Evolutionary conservation across 1,284 basidiomycete species (phyloP).

Genomic region (Apiotrichum akiyoshidainum): DNA sequence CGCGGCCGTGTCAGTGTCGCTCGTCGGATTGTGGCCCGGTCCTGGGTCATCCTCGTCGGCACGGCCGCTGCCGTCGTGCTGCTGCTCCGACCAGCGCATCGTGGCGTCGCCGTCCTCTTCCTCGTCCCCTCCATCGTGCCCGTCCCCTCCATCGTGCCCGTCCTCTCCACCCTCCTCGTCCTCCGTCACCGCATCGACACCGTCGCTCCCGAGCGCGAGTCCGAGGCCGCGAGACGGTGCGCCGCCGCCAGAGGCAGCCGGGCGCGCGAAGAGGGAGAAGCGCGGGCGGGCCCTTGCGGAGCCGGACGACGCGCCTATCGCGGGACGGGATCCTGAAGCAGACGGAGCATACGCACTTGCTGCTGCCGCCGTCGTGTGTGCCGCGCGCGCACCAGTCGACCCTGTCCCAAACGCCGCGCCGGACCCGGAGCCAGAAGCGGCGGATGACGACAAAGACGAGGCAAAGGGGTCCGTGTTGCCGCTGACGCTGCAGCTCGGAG

Average conservation of each 20-base stretch:
- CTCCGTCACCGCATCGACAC: not conserved
- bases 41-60: not conserved
- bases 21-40: not conserved
- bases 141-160: slow-evolving; percentile 7
- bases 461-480: too few species aligned
- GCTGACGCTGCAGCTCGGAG: too few species aligned
- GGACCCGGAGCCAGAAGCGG: not conserved
- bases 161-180: not conserved
- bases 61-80: slow-evolving; percentile 3
- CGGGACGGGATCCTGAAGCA: too few species aligned
- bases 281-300: slow-evolving; percentile 5
- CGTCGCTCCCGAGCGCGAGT: too few species aligned
- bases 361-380: too few species aligned
- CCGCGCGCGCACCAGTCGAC: not conserved
- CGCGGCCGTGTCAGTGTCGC: not conserved
- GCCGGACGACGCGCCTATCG: not conserved
- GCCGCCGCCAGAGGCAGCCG: too few species aligned
- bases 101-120: slow-evolving; percentile 19
- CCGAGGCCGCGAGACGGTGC: too few species aligned
- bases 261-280: slow-evolving; percentile 22
- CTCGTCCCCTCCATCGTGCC: slow-evolving; percentile 5
- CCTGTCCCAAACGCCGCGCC: not conserved
- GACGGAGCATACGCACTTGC: too few species aligned
- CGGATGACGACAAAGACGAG: too few species aligned
- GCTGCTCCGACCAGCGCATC: slow-evolving; percentile 1